Conservation (phyloP, 2,329 filamentous ascomycete species). For the Fusarium clavum region DNA sequence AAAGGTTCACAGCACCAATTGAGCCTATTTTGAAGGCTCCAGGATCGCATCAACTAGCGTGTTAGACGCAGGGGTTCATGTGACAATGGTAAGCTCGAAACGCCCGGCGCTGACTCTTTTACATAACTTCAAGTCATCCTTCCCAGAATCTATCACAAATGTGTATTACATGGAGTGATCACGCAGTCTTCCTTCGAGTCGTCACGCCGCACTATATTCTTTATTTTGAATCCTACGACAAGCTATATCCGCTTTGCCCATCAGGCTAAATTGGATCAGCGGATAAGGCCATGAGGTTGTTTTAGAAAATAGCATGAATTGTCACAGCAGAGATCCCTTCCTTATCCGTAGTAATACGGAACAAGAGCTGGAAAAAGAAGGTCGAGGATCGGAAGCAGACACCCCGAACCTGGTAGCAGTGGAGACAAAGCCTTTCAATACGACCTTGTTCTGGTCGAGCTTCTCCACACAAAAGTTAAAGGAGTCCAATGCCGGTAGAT, state of each 20-base stretch:
- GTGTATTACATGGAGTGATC: neutral
- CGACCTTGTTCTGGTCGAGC: neutral
- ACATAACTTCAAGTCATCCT: neutral
- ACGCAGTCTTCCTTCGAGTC: neutral
- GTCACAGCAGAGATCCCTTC: neutral
- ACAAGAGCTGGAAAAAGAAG: conserved; percentile 9
- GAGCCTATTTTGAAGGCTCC: conserved; percentile 7
- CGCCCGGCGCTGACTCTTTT: neutral
- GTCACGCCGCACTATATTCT: neutral
- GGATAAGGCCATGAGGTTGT: conserved; percentile 7
- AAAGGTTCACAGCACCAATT: conserved; percentile 7
- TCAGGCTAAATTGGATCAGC: conserved; percentile 10
- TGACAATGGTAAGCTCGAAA: neutral
- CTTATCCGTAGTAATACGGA: conserved; percentile 21
- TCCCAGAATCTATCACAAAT: neutral
- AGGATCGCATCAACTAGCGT: neutral
- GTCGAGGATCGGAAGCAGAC: conserved; percentile 10
- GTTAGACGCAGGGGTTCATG: neutral
- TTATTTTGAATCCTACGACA: neutral
- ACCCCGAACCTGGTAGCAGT: conserved; percentile 13
- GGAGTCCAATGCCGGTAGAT: conserved; percentile 6
- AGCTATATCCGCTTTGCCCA: neutral
- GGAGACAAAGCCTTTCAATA: neutral
- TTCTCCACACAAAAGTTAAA: neutral
- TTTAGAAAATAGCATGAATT: neutral